Base-by-base conservation (phyloP, 345 rosid genomes). In the Melastoma malabathricum region DNA sequence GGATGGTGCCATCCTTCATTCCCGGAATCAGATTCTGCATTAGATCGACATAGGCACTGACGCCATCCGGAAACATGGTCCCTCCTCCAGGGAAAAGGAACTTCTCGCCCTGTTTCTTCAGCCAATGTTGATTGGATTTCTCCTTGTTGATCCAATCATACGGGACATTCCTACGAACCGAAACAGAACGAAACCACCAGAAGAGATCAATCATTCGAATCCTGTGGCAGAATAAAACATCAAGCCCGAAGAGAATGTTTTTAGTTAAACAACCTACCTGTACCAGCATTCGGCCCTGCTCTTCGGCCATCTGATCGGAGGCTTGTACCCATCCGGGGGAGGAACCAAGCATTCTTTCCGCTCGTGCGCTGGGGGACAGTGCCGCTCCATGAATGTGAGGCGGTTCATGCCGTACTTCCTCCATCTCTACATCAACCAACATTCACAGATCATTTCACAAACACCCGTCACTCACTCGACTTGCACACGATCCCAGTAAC, bases 21-120 rank as follows among this genome's bases (percentile, higher is more conserved):
- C 73, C 96, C 15, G 98, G 98, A 63, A 92, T 84, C 72, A 92
- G 72, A 68, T 82, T 90, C 67, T 71, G 83, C 98, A 92, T 92
- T 72, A 75, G 56, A 73, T 92, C 88, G 15, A 87, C 95, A 54
- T 92, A 92, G 18, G 86, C 95, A 60, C 93, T 68, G 58, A 92
- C 98, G 68, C 98, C 98, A 38, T 60, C 62, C 1, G 96, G 96
- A 68, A 92, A 92, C 98, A 92, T 92, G 3, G 98, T 92, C 60
- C 98, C 98, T 1, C 98, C 98, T 51, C 98, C 98, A 2, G 98
- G 98, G 50, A 92, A 92, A 48, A 72, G 67, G 74, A 92, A 92
- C 66, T 82, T 87, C 25, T 92, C 98, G 45, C 95, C 96, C 43
- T 87, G 71, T 69, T 92, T 92, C 64, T 75, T 72, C 55, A 87